These are phyloP conservation scores for Brasilioporus rufonigricans DNA, from an alignment of 768 basidiomycete species.

Conservation along the genomic window DNA sequence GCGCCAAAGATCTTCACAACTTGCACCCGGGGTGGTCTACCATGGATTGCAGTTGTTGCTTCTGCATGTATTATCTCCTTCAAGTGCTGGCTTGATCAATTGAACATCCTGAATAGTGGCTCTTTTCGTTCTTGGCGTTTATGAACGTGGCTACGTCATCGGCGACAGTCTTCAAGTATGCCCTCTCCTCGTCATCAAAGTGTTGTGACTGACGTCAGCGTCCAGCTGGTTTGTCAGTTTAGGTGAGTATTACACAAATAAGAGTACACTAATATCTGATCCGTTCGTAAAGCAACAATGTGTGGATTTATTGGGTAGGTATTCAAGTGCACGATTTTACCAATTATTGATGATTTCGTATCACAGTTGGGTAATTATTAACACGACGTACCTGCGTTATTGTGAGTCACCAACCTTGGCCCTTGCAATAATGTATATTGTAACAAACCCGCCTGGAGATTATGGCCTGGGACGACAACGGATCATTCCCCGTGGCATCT, in stretches of 20 bases:
- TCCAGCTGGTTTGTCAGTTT: conserved; percentile 71
- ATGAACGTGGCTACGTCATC: conserved; percentile 62
- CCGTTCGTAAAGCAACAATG: conserved; percentile 40
- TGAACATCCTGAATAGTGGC: conserved; percentile 20
- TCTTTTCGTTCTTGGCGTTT: conserved; percentile 54
- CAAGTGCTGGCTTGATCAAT: conserved; percentile 11
- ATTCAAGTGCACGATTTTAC: conserved; percentile 33
- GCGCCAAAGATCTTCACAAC: conserved; percentile 50
- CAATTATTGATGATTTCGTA: conserved; percentile 44
- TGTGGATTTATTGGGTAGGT: conserved; percentile 53
- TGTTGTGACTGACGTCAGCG: conserved; percentile 20
- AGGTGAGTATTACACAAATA: conserved; percentile 26
- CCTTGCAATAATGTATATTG: conserved; percentile 34
- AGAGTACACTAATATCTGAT: not conserved
- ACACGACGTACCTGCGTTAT: conserved; percentile 71
- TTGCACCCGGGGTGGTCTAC: conserved; percentile 50
- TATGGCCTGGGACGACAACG: conserved; percentile 34
- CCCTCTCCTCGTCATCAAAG: not conserved
- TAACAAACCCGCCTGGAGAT: conserved; percentile 1
- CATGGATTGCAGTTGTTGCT: conserved; percentile 36
- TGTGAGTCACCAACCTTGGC: conserved; percentile 44
- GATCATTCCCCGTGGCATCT: conserved; percentile 59
- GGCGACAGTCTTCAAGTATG: conserved; percentile 35
- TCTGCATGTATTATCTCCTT: conserved; percentile 21
- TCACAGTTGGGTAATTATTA: conserved; percentile 63